Percentiles rank a stretch among this genome's conserved stretches.
phyloP scores from a whole-genome alignment of 306 rosid genomes.

The Dryas octopetala region DNA sequence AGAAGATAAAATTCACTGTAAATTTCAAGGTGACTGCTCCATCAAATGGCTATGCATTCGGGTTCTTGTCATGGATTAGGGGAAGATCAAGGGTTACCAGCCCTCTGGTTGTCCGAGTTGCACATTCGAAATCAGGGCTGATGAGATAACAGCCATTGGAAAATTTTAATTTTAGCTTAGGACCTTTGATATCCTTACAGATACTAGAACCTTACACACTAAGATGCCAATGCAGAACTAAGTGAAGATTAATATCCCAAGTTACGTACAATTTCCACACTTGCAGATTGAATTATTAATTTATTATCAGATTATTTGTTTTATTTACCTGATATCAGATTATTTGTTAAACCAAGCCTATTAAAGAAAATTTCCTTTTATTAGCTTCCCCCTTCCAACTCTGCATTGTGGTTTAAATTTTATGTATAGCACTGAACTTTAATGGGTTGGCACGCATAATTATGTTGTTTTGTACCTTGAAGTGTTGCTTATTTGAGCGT shows the following conservation, averaged over 20 bases:
- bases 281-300: background rate
- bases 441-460: background rate
- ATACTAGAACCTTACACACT: constrained; percentile 10
- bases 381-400: background rate
- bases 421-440: background rate
- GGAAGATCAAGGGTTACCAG: constrained; percentile 49
- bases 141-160: constrained; percentile 36
- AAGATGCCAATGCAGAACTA: constrained; percentile 18
- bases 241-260: constrained; percentile 2
- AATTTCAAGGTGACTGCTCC: constrained; percentile 57
- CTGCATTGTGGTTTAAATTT: background rate
- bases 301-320: constrained; percentile 11
- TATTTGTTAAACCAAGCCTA: background rate
- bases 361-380: background rate
- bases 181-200: constrained; percentile 27
- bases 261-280: background rate
- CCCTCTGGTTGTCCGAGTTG: constrained; percentile 61
- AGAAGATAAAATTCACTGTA: constrained; percentile 59
- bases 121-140: constrained; percentile 43
- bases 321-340: background rate
- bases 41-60: constrained; percentile 62
- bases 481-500: background rate
- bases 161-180: constrained; percentile 28
- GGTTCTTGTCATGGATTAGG: constrained; percentile 64
- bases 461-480: background rate